These are phyloP conservation scores for Monosporozyma servazzii DNA, from an alignment of 805 yeast genomes.

Conservation along the genomic window DNA sequence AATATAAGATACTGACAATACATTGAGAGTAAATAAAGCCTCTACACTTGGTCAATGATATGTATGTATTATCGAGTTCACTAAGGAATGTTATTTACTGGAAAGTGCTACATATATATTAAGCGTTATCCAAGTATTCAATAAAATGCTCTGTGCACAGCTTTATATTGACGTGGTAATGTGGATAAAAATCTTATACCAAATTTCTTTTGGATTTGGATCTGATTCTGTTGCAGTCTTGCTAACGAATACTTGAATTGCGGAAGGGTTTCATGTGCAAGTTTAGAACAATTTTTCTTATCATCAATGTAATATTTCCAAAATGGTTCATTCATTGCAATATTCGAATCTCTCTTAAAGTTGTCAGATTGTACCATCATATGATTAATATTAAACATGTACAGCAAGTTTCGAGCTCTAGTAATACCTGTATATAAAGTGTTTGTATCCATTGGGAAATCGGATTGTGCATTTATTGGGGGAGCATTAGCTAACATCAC, in stretches of 20 bases:
- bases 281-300: not conserved
- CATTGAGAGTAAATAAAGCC: too few relatives aligned
- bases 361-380: not conserved
- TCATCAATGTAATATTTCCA: conserved; percentile 27
- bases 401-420: conserved; percentile 41
- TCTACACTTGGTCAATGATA: too few relatives aligned
- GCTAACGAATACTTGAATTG: not conserved
- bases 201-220: not conserved
- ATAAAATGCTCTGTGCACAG: not conserved
- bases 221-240: not conserved
- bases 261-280: not conserved
- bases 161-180: not conserved
- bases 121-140: not conserved
- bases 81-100: too few relatives aligned
- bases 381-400: conserved; percentile 19
- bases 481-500: conserved; percentile 40
- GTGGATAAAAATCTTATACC: not conserved
- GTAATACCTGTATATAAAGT: conserved; percentile 59
- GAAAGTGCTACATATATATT: too few relatives aligned
- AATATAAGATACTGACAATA: too few relatives aligned
- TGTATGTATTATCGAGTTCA: too few relatives aligned
- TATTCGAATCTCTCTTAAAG: not conserved
- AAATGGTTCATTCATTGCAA: conserved; percentile 12
- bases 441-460: conserved; percentile 30
- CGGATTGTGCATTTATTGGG: not conserved